Evolutionary conservation across 2,329 filamentous ascomycete genomes (phyloP).

Genomic region (Tolypocladium endophyticum): DNA sequence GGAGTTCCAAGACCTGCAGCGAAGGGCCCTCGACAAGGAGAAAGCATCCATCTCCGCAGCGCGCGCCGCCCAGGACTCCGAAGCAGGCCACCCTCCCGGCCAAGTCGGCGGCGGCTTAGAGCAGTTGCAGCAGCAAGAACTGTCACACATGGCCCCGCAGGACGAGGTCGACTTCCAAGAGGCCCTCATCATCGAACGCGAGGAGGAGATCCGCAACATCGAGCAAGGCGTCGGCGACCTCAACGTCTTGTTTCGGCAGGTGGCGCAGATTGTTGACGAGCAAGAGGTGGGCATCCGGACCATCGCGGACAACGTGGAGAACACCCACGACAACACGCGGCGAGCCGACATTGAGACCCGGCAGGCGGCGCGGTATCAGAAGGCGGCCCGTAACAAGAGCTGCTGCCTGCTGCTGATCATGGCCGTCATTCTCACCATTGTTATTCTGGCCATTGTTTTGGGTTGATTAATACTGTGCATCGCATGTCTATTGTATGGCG

Average conservation of each 20-base stretch:
- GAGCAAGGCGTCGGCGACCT: conserved; percentile 92
- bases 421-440: conserved; percentile 78
- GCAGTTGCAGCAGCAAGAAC: conserved; percentile 58
- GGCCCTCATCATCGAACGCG: conserved; percentile 86
- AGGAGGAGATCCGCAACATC: conserved; percentile 94
- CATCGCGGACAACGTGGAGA: conserved; percentile 81
- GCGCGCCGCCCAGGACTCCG: conserved; percentile 64
- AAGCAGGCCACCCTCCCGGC: conserved; percentile 24
- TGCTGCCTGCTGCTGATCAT: conserved; percentile 87
- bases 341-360: conserved; percentile 80
- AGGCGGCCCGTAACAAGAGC: conserved; percentile 86
- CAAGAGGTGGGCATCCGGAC: conserved; percentile 81
- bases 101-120: conserved; percentile 24
- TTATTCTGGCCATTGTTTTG: conserved; percentile 76
- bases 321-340: conserved; percentile 67
- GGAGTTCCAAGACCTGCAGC: conserved; percentile 89
- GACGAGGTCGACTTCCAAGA: conserved; percentile 98
- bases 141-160: conserved; percentile 75
- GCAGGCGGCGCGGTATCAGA: conserved; percentile 84
- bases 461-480: conserved; percentile 36
- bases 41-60: conserved; percentile 76
- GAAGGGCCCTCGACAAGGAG: conserved; percentile 83
- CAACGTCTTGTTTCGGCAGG: conserved; percentile 93
- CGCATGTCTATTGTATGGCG: conserved; percentile 3
- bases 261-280: conserved; percentile 93